Conservation (phyloP, 2,329 filamentous ascomycete species). For the Mycosphaerella arachidis region DNA sequence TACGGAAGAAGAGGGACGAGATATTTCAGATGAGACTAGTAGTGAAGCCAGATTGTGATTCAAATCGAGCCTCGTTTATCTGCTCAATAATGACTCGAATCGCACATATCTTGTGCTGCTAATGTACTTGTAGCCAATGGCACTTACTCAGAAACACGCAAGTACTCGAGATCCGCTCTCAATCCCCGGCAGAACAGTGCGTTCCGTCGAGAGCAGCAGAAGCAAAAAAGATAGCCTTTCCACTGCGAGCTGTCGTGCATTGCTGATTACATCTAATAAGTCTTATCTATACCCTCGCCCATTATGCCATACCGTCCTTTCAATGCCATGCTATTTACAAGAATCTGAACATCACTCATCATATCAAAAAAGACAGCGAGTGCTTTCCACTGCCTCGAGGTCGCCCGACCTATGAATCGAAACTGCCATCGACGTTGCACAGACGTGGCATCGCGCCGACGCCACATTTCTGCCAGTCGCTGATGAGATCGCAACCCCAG, state of each 20-base stretch:
- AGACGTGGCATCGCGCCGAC: slow-evolving; percentile 17
- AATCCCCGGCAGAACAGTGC: no score
- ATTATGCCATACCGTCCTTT: slow-evolving; percentile 1
- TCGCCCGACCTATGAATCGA: slow-evolving; percentile 1
- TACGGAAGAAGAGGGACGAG: background rate
- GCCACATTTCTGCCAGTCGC: slow-evolving; percentile 28
- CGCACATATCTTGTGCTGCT: background rate
- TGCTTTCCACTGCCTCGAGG: no score
- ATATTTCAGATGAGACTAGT: background rate
- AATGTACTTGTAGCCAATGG: no score
- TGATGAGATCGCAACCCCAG: slow-evolving; percentile 35
- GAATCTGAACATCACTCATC: background rate
- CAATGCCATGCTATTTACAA: background rate
- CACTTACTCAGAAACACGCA: background rate
- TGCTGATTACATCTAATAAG: background rate
- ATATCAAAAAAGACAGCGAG: background rate
- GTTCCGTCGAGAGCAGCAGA: no score
- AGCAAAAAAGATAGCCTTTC: no score
- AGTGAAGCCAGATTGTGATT: background rate
- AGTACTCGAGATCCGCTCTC: background rate
- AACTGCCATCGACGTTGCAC: slow-evolving; percentile 26
- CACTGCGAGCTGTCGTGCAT: background rate
- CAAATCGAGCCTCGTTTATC: background rate
- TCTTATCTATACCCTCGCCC: background rate
- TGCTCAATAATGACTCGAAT: background rate